phyloP scores from a whole-genome alignment of 2,329 filamentous ascomycete species.

The Metarhizium sp. region DNA sequence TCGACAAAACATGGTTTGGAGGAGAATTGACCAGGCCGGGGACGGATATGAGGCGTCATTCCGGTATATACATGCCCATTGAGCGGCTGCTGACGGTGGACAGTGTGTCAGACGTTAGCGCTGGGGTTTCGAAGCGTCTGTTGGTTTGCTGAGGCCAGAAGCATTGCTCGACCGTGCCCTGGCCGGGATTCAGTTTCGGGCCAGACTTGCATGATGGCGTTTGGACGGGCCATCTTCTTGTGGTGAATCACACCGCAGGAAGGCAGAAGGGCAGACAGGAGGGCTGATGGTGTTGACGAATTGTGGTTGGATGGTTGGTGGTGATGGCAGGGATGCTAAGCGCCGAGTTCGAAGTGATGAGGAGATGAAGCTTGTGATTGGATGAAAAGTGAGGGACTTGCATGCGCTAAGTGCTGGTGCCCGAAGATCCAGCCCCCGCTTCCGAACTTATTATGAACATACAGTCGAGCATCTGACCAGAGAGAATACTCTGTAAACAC shows the following conservation, averaged over 20 bases:
- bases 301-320: slow-evolving; percentile 31
- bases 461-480: no score
- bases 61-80: slow-evolving; percentile 36
- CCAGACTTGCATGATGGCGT: slow-evolving; percentile 3
- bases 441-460: no score
- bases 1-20: slow-evolving; percentile 41
- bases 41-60: slow-evolving; percentile 29
- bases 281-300: slow-evolving; percentile 5
- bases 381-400: background rate
- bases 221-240: background rate
- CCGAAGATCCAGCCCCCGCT: background rate
- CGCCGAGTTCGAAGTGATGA: slow-evolving; percentile 19
- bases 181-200: background rate
- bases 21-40: slow-evolving; percentile 32
- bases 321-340: slow-evolving; percentile 28
- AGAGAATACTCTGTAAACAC: no score
- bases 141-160: background rate
- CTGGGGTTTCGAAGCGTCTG: slow-evolving; percentile 3
- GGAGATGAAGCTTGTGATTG: slow-evolving; percentile 3
- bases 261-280: background rate
- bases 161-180: background rate
- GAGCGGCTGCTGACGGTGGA: slow-evolving; percentile 43
- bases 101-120: slow-evolving; percentile 27
- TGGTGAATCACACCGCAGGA: slow-evolving; percentile 7
- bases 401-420: background rate